A percentile compares a stretch with the other conserved stretches of the same genome.
These are phyloP conservation scores for Aspergillus awamori DNA, from an alignment of 2,329 filamentous ascomycete species.

Conservation along the genomic window DNA sequence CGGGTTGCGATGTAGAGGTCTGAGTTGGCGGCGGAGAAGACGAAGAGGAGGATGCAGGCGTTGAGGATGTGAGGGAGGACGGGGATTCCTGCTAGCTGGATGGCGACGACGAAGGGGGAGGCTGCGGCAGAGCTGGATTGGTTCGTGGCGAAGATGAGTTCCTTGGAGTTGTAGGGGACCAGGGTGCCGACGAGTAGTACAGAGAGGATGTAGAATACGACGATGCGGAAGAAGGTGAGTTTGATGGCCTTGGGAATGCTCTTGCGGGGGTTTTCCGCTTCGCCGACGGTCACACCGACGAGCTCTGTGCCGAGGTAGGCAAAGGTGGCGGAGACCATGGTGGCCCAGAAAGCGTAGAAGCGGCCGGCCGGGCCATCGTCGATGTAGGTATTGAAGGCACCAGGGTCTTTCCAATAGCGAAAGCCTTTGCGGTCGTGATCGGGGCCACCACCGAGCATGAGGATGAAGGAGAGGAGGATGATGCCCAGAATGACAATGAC, in stretches of 20 bases:
- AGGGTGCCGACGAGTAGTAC: slow-evolving; percentile 76
- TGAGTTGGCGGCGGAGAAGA: slow-evolving; percentile 76
- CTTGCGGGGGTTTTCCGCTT: slow-evolving; percentile 76
- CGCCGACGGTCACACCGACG: slow-evolving; percentile 76
- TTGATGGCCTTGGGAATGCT: slow-evolving; percentile 78
- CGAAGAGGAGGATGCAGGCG: slow-evolving; percentile 72
- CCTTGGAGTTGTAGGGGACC: slow-evolving; percentile 68
- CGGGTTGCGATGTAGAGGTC: slow-evolving; percentile 76
- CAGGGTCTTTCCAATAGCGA: slow-evolving; percentile 67
- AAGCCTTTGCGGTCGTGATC: slow-evolving; percentile 65
- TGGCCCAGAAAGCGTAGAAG: slow-evolving; percentile 69
- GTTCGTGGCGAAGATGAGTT: slow-evolving; percentile 57
- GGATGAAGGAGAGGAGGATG: slow-evolving; percentile 66
- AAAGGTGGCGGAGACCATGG: slow-evolving; percentile 75
- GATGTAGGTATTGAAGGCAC: slow-evolving; percentile 58
- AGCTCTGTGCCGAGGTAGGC: slow-evolving; percentile 78
- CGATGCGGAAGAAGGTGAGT: slow-evolving; percentile 78
- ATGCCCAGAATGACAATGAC: slow-evolving; percentile 67
- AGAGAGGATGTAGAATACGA: slow-evolving; percentile 76
- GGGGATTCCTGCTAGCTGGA: slow-evolving; percentile 64
- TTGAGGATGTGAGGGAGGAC: slow-evolving; percentile 70
- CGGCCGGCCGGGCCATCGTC: slow-evolving; percentile 50
- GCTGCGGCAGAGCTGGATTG: slow-evolving; percentile 59
- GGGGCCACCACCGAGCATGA: slow-evolving; percentile 67
- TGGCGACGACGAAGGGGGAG: slow-evolving; percentile 76